phyloP scores from a whole-genome alignment of 2,329 filamentous ascomycete species.

The Alternaria arbusti region DNA sequence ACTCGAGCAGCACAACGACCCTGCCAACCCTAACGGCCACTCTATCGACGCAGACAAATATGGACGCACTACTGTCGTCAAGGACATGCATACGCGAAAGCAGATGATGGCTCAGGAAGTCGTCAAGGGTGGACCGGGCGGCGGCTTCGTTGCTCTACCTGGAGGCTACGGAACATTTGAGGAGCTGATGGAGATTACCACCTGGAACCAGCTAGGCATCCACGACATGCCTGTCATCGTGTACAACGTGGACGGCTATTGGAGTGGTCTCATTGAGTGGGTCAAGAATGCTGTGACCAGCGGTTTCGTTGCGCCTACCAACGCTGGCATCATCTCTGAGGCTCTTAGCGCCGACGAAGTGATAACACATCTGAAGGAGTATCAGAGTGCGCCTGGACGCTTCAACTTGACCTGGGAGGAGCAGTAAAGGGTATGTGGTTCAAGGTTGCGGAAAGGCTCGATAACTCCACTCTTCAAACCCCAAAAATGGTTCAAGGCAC shows the following conservation, averaged over 20 bases:
- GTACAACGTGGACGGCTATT: constrained; percentile 89
- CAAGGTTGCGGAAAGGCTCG: too few species aligned
- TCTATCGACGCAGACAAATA: constrained; percentile 69
- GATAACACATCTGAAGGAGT: constrained; percentile 71
- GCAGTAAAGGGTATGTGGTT: constrained; percentile 18
- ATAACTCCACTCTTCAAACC: not conserved
- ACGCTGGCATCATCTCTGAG: constrained; percentile 79
- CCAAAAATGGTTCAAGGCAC: not conserved
- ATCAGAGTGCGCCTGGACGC: constrained; percentile 75
- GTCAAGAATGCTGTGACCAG: constrained; percentile 75
- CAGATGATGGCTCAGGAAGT: constrained; percentile 91
- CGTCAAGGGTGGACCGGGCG: constrained; percentile 78
- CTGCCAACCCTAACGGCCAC: constrained; percentile 50
- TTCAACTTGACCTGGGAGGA: constrained; percentile 83
- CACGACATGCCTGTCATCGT: constrained; percentile 77
- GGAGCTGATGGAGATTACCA: constrained; percentile 88
- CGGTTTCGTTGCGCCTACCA: constrained; percentile 76
- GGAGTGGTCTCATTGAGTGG: constrained; percentile 86
- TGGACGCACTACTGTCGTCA: constrained; percentile 84
- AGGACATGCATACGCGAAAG: constrained; percentile 97
- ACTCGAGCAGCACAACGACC: constrained; percentile 71
- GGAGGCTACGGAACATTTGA: constrained; percentile 96
- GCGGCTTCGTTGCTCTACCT: constrained; percentile 85
- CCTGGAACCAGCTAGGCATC: constrained; percentile 97
- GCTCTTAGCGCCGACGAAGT: constrained; percentile 76